Evolutionary conservation across 1,284 basidiomycete species (phyloP).

Genomic region (Puccinia triticina): DNA sequence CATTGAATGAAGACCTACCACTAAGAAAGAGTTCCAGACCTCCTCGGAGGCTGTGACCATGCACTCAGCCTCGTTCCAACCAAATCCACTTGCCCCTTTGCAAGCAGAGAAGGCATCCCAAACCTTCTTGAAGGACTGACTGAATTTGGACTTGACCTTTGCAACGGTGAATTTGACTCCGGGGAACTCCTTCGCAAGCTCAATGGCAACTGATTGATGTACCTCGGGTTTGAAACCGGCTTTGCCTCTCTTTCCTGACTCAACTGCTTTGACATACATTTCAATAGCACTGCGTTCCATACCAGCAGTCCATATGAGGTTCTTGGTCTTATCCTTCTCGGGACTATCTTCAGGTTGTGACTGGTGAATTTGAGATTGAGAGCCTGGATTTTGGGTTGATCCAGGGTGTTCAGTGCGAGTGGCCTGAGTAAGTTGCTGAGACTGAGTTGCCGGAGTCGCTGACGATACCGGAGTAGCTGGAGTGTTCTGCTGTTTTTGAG

Average conservation of each 20-base stretch:
- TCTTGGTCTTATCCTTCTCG: not conserved
- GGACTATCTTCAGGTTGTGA: not conserved
- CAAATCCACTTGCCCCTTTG: slow-evolving; percentile 4
- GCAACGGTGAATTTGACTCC: not conserved
- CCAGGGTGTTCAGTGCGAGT: too few relatives aligned
- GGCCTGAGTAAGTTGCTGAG: too few relatives aligned
- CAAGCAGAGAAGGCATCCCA: too few relatives aligned
- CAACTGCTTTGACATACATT: not conserved
- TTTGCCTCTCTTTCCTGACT: not conserved
- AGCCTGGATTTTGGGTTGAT: too few relatives aligned
- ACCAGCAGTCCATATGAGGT: not conserved
- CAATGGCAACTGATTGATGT: not conserved
- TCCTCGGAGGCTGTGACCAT: slow-evolving; percentile 1
- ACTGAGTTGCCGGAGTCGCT: too few relatives aligned
- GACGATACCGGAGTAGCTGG: too few relatives aligned
- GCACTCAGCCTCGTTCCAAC: not conserved
- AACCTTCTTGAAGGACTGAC: not conserved
- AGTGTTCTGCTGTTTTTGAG: too few relatives aligned
- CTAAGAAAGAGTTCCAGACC: too few relatives aligned
- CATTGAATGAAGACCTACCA: not conserved
- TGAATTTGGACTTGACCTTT: slow-evolving; percentile 1
- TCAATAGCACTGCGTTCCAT: not conserved
- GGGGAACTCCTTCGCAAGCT: not conserved
- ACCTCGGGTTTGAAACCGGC: slow-evolving; percentile 7
- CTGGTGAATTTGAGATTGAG: not conserved